Evolutionary conservation across 176 grass and related monocot genomes (phyloP), one percentile per base, ranked within the genome.

Genomic region (Elymus sibiricus): DNA sequence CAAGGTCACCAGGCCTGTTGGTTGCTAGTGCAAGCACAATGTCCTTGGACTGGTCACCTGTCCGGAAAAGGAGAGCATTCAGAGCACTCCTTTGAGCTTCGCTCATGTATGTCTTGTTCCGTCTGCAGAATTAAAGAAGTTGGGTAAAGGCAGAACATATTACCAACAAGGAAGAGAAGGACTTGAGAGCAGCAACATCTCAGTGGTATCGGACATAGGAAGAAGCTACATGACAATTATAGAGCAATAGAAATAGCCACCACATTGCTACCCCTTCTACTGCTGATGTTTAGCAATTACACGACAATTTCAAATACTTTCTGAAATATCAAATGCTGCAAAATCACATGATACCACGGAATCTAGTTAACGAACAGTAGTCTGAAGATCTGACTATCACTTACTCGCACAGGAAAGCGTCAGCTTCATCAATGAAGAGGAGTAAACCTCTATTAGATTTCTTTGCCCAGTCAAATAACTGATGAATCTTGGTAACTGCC

Each of bases 371-470:
- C 29, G 34, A 79, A 78, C 68, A 84, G 15, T 35, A 72, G n/a
- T 73, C 7, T 74, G 25, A 35, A 84, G 49, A 87, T 74, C 26
- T 76, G 17, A 79, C 68, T 46, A 39, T 71, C 68, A 98, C 97
- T 95, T 95, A 98, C 97, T 98, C 97, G 51, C 97, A 98, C 81
- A 98, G 92, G 83, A 98, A 98, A 77, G 97, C 97, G 80, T 98
- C 93, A 10, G 94, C 97, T 89, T 98, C 97, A 74, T 98, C 97
- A 72, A 98, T 94, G 83, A 98, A 98, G 64, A 98, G 88, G 38
- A 98, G 94, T 67, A 98, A 89, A 79, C 97, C 97, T 79, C 88
- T 88, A 66, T 92, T 91, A 32, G 97, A 95, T 95, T 98, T 98
- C 92, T 95, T 98, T 32, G 90, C 93, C 97, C 97, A 98, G 77